Percentiles rank a stretch among this genome's conserved stretches.
Conservation (phyloP, 2,329 filamentous ascomycete species). For the Laburnicola sp. region DNA sequence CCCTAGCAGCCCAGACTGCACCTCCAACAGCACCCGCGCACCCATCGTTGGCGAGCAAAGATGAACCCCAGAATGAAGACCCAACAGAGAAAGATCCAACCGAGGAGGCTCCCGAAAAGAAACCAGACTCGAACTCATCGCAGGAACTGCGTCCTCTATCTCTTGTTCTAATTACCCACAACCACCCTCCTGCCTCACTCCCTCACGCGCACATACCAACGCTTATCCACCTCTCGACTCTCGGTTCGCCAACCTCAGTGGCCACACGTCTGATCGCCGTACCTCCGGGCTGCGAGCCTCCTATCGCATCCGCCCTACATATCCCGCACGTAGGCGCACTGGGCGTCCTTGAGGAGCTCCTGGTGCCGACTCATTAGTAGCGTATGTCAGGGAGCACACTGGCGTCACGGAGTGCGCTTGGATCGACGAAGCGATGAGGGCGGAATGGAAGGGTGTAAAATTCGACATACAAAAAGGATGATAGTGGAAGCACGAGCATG, state of each 20-base stretch:
- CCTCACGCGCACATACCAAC: conserved; percentile 41
- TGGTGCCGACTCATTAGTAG: conserved; percentile 59
- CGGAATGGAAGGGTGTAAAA: conserved; percentile 52
- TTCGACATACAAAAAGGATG: conserved; percentile 28
- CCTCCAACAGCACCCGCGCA: conserved; percentile 14
- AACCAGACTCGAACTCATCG: background rate
- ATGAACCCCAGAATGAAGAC: background rate
- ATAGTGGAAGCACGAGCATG: too few relatives aligned
- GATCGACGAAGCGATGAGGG: conserved; percentile 53
- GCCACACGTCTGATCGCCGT: conserved; percentile 61
- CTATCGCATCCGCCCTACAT: conserved; percentile 60
- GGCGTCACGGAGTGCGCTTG: conserved; percentile 59
- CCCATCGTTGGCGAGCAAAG: background rate
- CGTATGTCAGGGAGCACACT: conserved; percentile 60
- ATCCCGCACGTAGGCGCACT: conserved; percentile 68
- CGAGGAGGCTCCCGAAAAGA: background rate
- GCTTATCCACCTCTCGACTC: conserved; percentile 31
- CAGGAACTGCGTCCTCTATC: conserved; percentile 15
- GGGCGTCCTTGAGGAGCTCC: conserved; percentile 61
- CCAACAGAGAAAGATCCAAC: background rate
- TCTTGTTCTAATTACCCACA: conserved; percentile 39
- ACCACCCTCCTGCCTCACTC: conserved; percentile 37
- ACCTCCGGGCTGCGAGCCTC: conserved; percentile 61
- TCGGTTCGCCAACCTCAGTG: conserved; percentile 1
- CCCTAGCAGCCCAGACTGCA: conserved; percentile 37